Base-by-base conservation (phyloP, 768 basidiomycete species). In the Trametopsis cervina region DNA sequence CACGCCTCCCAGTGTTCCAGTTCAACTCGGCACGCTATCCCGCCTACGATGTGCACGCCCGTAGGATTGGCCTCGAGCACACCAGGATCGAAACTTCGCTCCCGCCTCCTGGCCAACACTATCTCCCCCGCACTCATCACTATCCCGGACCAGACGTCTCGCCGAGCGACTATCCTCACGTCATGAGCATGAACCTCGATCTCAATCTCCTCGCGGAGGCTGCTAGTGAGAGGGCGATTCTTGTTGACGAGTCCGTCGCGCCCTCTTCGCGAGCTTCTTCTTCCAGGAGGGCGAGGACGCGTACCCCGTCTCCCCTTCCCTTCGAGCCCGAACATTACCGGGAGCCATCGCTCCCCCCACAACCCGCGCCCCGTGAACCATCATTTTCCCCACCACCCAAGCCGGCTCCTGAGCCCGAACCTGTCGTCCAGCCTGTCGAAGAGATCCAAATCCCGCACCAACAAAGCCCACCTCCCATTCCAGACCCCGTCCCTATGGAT, bases 11-110 rank as follows among this genome's bases (percentile, higher is more conserved):
- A 7, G 39, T n/a, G 9, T 40, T 21, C n/a, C 39, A 40, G 39
- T 40, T n/a, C 40, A 52, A 52, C 27, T 35, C 27, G 6, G 21
- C 46, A 5, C 51, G 44, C 11, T 57, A 57, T 42, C 56, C 53
- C 23, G 53, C 56, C 4, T 57, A 57, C 45, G 53, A 57, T 22
- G 36, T 26, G 3, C 26, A 45, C 11, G 35, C 26, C 4, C 43
- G 52, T 2, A 25, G 56, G 24, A 52, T 57, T 22, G 56, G 56
- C 15, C 40, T 57, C 15, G 53, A 57, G 24, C 53, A 57, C 42
- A 46, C 45, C 15, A 46, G 50, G 2, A 37, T 42, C 46, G 29
- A 33, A 15, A 25, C 6, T 22, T 5, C 26, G 22, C n/a, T 18
- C 6, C 21, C 33, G 4, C 27, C 20, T 1, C 51, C 11, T 23